Evolutionary conservation across 139 green algal genomes (phyloP), one percentile per base, ranked within the genome.

Genomic region (Micractinium sp.): DNA sequence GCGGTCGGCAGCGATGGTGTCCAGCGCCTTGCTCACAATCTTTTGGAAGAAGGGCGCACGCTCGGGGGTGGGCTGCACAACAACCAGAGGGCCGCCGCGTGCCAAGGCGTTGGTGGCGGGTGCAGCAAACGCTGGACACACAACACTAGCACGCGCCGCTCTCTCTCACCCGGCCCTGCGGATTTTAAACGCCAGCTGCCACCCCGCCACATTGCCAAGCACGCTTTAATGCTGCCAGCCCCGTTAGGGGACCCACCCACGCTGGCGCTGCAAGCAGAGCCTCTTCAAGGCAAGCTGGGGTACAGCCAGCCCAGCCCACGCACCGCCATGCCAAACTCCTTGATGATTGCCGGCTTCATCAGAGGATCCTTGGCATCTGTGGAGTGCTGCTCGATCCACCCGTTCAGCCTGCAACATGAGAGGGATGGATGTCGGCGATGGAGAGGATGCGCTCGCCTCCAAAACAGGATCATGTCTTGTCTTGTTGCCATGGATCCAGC

Each of bases 361-460:
- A 94, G 71, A 3, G 60, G 41, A 4, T 41, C 19, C 4, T 77
- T 71, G 23, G 73, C 92, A 36, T 93, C 92, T 14, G 71, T 23
- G 19, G 78, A 61, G 38, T 93, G 93, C 16, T 85, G 39, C 25
- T 78, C 60, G 47, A 95, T 92, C 93, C 93, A 95, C 27, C 22
- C 16, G 3, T 79, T 20, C 23, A 53, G 71, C 73, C 29, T 80
- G 74, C 74, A 53, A 38, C 18, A 2, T n/a, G n/a, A 79, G 13
- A 15, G 74, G 15, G 7, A 60, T 27, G 18, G 35, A 79, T 29
- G 73, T 3, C 4, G 33, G 22, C 1, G 25, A 33, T 29, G 16
- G 35, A 33, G 33, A 0, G 33, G 33, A 53, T 35, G n/a, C 47
- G 67, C 67, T 33, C n/a, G n/a, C n/a, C n/a, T n/a, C n/a, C n/a